These are phyloP conservation scores for Daldinia caldariorum DNA, from an alignment of 495 filamentous ascomycete species.

Conservation along the genomic window DNA sequence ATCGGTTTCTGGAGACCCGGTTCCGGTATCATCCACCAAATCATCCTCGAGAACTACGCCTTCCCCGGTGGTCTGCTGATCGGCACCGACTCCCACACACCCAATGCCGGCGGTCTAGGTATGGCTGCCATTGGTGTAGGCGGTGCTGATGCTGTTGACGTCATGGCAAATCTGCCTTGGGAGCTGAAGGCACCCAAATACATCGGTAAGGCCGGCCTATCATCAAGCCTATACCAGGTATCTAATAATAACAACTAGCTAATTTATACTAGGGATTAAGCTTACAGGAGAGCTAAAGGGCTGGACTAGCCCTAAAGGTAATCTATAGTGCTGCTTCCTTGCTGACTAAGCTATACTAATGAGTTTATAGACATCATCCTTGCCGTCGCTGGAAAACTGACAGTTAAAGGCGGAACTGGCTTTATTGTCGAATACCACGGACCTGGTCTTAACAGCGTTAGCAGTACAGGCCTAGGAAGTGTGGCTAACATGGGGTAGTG, in stretches of 20 bases:
- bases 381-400: conserved; percentile 96
- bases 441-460: conserved; percentile 77
- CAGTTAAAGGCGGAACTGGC: conserved; percentile 98
- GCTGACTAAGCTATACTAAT: background rate
- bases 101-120: conserved; percentile 96
- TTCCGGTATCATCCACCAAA: conserved; percentile 99
- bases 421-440: conserved; percentile 96
- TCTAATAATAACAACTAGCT: background rate
- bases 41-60: conserved; percentile 97
- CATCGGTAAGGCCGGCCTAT: conserved; percentile 67
- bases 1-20: conserved; percentile 99
- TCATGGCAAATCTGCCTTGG: conserved; percentile 98
- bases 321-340: conserved; percentile 10
- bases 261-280: conserved; percentile 61
- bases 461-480: conserved; percentile 71
- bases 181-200: conserved; percentile 98
- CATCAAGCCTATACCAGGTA: background rate
- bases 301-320: conserved; percentile 93
- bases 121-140: conserved; percentile 98
- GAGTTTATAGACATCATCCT: conserved; percentile 83
- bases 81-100: conserved; percentile 98
- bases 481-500: conserved; percentile 76
- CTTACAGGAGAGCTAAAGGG: conserved; percentile 89
- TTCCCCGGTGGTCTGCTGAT: conserved; percentile 98
- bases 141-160: conserved; percentile 98